phyloP scores from a whole-genome alignment of 2,329 filamentous ascomycete species.

The Fusarium dimerum region DNA sequence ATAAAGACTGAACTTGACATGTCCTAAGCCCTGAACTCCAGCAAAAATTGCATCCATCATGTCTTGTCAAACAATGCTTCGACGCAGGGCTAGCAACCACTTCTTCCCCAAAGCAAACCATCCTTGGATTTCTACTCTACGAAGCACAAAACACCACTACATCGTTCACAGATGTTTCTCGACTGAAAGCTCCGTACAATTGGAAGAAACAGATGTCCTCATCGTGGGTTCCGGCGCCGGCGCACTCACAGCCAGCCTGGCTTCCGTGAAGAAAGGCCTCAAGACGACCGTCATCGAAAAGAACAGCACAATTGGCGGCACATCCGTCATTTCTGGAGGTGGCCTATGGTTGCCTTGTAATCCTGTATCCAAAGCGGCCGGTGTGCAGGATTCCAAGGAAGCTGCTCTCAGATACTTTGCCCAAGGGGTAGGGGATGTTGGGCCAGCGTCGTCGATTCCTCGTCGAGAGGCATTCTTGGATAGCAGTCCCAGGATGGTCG shows the following conservation, averaged over 20 bases:
- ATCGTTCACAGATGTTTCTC: not conserved
- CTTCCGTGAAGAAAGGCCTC: not conserved
- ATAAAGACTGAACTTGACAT: too few relatives aligned
- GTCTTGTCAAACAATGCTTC: too few relatives aligned
- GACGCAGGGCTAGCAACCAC: not conserved
- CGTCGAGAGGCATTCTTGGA: not conserved
- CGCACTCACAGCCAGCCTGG: not conserved
- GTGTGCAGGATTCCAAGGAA: not conserved
- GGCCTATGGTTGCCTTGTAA: slow-evolving; percentile 2
- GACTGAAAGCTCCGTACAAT: not conserved
- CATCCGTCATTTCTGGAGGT: slow-evolving; percentile 1
- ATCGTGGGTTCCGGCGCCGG: slow-evolving; percentile 1
- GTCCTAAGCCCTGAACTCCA: too few relatives aligned
- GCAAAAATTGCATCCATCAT: too few relatives aligned
- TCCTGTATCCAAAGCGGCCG: not conserved
- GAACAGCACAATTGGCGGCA: not conserved
- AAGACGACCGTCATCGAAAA: not conserved
- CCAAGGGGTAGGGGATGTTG: not conserved
- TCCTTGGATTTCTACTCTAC: not conserved
- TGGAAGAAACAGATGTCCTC: slow-evolving; percentile 1
- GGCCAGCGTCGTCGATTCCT: not conserved
- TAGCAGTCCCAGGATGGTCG: not conserved
- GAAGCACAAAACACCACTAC: not conserved
- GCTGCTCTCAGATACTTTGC: not conserved
- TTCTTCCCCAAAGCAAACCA: not conserved